Evolutionary conservation across 2,329 filamentous ascomycete genomes (phyloP).

Genomic region (Basipetospora chlamydospora): DNA sequence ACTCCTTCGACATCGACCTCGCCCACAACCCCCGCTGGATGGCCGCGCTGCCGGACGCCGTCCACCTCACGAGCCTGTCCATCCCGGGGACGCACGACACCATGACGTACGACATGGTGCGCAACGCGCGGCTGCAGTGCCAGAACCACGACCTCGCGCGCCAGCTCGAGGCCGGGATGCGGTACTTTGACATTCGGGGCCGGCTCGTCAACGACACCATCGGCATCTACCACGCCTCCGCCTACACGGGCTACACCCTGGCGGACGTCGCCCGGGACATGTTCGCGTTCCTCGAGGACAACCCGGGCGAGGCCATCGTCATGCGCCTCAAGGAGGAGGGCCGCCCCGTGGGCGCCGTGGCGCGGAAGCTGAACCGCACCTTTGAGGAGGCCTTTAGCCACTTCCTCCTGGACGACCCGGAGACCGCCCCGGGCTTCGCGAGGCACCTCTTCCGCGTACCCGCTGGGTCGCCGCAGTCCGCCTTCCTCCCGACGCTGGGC

Average conservation of each 20-base stretch:
- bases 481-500: conserved; percentile 26
- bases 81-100: conserved; percentile 40
- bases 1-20: conserved; percentile 26
- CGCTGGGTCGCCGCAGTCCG: conserved; percentile 9
- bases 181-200: conserved; percentile 34
- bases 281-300: conserved; percentile 27
- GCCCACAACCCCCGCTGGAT: conserved; percentile 26
- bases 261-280: conserved; percentile 27
- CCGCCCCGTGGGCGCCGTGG: conserved; percentile 13
- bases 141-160: conserved; percentile 29
- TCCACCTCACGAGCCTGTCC: conserved; percentile 27
- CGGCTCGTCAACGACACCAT: conserved; percentile 26
- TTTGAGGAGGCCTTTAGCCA: conserved; percentile 31
- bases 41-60: conserved; percentile 24
- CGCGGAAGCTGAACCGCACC: conserved; percentile 17
- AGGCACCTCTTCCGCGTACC: conserved; percentile 21
- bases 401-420: conserved; percentile 20
- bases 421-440: conserved; percentile 19
- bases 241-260: conserved; percentile 29
- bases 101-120: conserved; percentile 28
- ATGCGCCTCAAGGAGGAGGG: conserved; percentile 37
- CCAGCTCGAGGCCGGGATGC: conserved; percentile 31
- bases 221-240: conserved; percentile 30
- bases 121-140: conserved; percentile 23
- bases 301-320: conserved; percentile 31